A percentile compares a stretch with the other conserved stretches of the same genome.
phyloP scores from a whole-genome alignment of 2,329 filamentous ascomycete species.

The Phaeoacremonium minimum region DNA sequence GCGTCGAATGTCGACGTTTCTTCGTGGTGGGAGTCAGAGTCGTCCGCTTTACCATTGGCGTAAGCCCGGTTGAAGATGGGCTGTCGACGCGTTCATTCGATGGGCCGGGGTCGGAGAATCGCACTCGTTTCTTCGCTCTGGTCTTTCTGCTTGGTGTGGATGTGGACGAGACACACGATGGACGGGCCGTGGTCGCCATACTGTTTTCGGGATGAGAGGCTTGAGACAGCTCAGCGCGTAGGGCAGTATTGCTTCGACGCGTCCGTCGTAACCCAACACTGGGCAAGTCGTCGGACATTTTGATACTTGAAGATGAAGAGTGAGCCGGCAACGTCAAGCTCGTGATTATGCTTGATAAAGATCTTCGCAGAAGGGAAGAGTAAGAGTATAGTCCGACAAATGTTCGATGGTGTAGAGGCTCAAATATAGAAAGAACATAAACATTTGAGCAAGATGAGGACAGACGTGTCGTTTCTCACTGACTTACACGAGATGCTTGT shows the following conservation, averaged over 20 bases:
- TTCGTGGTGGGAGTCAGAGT: constrained; percentile 31
- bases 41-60: constrained; percentile 52
- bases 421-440: too few species aligned
- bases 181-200: too few species aligned
- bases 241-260: constrained; percentile 34
- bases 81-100: constrained; percentile 18
- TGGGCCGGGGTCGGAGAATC: constrained; percentile 55
- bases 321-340: too few species aligned
- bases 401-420: too few species aligned
- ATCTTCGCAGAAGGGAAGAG: too few species aligned
- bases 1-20: constrained; percentile 42
- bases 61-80: constrained; percentile 41
- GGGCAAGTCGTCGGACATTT: constrained; percentile 15
- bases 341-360: too few species aligned
- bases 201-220: constrained; percentile 5
- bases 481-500: too few species aligned
- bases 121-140: constrained; percentile 42
- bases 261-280: constrained; percentile 53
- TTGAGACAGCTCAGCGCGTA: constrained; percentile 12
- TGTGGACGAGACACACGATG: constrained; percentile 1
- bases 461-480: too few species aligned
- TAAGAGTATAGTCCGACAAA: too few species aligned
- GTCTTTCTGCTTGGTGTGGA: constrained; percentile 22
- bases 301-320: background rate
- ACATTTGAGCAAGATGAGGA: too few species aligned